Evolutionary conservation across 2,329 filamentous ascomycete species (phyloP).

Genomic region (Eurotiales sp.): DNA sequence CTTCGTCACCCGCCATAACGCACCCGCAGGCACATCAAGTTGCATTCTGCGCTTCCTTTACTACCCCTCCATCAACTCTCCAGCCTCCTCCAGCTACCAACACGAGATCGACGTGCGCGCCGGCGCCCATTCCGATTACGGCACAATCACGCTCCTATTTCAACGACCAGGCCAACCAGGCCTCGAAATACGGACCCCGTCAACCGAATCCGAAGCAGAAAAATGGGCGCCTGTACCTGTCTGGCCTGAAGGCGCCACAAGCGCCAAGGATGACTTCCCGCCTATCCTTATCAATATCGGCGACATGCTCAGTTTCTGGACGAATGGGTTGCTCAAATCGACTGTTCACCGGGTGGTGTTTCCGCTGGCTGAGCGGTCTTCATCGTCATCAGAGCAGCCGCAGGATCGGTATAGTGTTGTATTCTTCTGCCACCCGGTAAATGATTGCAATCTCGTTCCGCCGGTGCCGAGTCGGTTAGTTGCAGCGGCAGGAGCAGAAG

Average conservation of each 20-base stretch:
- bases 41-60: slow-evolving; percentile 67
- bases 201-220: no score
- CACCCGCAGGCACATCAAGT: slow-evolving; percentile 47
- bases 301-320: slow-evolving; percentile 79
- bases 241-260: slow-evolving; percentile 40
- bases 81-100: slow-evolving; percentile 38
- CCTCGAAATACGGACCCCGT: slow-evolving; percentile 70
- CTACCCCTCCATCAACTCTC: slow-evolving; percentile 60
- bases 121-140: slow-evolving; percentile 89
- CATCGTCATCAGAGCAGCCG: slow-evolving; percentile 24
- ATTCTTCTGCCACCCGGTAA: slow-evolving; percentile 61
- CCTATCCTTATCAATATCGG: slow-evolving; percentile 73
- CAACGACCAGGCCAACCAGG: slow-evolving; percentile 80
- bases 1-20: slow-evolving; percentile 61
- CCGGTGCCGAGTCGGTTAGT: slow-evolving; percentile 52
- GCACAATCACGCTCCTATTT: slow-evolving; percentile 69
- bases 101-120: slow-evolving; percentile 68
- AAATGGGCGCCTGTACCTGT: slow-evolving; percentile 66
- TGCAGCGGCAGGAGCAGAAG: slow-evolving; percentile 28
- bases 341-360: slow-evolving; percentile 90
- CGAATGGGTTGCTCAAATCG: slow-evolving; percentile 76
- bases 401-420: slow-evolving; percentile 56
- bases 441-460: slow-evolving; percentile 51
- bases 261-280: slow-evolving; percentile 47
- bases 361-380: slow-evolving; percentile 36